Percentiles rank a stretch among this genome's conserved stretches.
Conservation (phyloP, 108 stramenopile species). For the Skeletonema marinoi region DNA sequence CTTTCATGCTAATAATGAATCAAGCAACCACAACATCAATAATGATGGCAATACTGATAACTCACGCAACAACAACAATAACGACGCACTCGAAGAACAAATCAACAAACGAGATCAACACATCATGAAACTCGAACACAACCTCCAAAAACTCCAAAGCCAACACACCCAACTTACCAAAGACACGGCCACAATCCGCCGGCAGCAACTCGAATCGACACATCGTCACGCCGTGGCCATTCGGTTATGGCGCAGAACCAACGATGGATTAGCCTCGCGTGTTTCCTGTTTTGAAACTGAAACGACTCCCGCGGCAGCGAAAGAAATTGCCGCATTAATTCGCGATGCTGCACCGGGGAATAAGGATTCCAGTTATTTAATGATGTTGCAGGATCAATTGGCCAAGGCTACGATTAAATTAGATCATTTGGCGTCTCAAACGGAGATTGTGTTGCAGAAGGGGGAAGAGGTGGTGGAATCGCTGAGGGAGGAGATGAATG, state of each 20-base stretch:
- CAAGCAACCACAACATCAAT: background rate
- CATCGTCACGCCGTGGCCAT: conserved; percentile 37
- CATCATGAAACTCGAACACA: conserved; percentile 33
- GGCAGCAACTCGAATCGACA: conserved; percentile 40
- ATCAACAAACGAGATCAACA: conserved; percentile 24
- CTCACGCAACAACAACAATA: background rate
- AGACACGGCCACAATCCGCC: conserved; percentile 32
- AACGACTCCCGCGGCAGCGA: conserved; percentile 31
- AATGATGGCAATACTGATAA: background rate
- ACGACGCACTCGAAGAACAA: conserved; percentile 28
- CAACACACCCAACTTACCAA: conserved; percentile 16
- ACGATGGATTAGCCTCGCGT: conserved; percentile 36
- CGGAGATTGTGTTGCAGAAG: conserved; percentile 46
- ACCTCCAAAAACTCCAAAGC: conserved; percentile 20
- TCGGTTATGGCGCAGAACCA: conserved; percentile 40
- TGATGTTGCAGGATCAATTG: conserved; percentile 45
- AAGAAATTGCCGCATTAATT: conserved; percentile 42
- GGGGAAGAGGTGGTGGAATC: conserved; percentile 50
- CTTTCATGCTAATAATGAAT: background rate
- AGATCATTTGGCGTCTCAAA: conserved; percentile 36
- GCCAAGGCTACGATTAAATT: conserved; percentile 44
- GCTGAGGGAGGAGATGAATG: conserved; percentile 49
- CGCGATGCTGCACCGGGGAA: conserved; percentile 47
- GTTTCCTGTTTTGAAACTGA: conserved; percentile 36
- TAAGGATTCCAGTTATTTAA: conserved; percentile 44